Evolutionary conservation across 805 yeast species (phyloP), one percentile per base, ranked within the genome.

Genomic region (Saccharomycopsis sp.): DNA sequence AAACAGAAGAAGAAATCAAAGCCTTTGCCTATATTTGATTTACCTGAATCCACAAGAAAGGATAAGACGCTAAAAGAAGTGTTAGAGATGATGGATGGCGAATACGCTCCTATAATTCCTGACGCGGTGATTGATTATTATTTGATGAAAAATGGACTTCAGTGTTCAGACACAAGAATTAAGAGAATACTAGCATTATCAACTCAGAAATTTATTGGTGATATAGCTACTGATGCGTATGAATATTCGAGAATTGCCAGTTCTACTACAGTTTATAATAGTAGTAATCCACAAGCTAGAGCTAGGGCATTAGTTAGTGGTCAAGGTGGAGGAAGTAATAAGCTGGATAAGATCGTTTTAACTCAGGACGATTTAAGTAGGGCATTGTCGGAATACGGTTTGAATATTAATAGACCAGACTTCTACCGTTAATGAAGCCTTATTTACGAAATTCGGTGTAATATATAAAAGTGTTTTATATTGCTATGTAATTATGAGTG

Each of bases 121-220:
- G 97, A 93, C 59, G 89, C 95, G 0, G 97, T 93, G 8, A 85
- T 96, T 0, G 97, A 90, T 58, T 93, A 88, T 60, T 93, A 90
- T 56, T 65, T 90, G 42, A 77, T 86, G 20, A 81, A 82, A 56
- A 82, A 87, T 51, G 97, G 97, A 32, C 80, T 93, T 55, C 82
- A 81, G 47, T 77, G 93, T 22, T 71, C 81, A 32, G 95, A 90
- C 59, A 66, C 77, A 11, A 74, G 88, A 47, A 77, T 85, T 46
- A 89, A 88, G 61, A 71, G 97, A 43, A 66, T 93, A 29, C 68
- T 93, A 40, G 97, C 97, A 0, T 68, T 93, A 45, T 97, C 98
- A 1, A 93, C 98, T 0, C 98, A 94, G 58, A 93, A 93, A 59
- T 93, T 93, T 60, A 75, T 93, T 22, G 79, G 89, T 50, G 98